Evolutionary conservation across 2,329 filamentous ascomycete species (phyloP), one percentile per base, ranked within the genome.

Genomic region (Beauveria sp.): DNA sequence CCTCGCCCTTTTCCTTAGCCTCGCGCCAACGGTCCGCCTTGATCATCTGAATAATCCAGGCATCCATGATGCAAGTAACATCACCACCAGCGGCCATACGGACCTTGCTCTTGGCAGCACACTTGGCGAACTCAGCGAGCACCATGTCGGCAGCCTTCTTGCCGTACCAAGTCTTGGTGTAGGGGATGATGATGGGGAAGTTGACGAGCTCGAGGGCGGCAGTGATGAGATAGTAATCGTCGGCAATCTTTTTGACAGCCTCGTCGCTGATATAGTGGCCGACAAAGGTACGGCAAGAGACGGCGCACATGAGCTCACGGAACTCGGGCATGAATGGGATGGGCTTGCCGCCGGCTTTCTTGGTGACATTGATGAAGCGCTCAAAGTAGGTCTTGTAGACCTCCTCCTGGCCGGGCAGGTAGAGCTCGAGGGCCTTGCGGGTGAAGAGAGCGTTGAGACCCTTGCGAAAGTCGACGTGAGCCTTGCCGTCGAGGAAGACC

Each of bases 171-270:
- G 92, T 92, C 80, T 92, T 93, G 72, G 93, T 97, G 81, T 85
- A 98, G 45, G 93, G 93, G 46, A 98, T 77, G 72, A 98, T 97
- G 77, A 98, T 89, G 63, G 95, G 93, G 80, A 98, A 96, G 81
- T 98, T 98, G 81, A 99, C 95, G 52, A 98, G 84, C 76, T 99
- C 95, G 67, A 98, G 85, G 24, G 95, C 95, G 62, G 90, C 93
- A 16, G 95, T 98, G 72, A 98, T 96, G 66, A 93, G 85, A 77
- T 96, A 98, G 79, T 96, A 99, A 77, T 98, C 93, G 75, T 96
- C 89, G 64, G 93, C 89, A 66, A 98, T 95, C 80, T 90, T 93
- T 83, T 96, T 93, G 70, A 98, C 87, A 54, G 89, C 86, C 73
- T 91, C 89, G 63, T 96, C 90, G 51, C 88, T 87, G 75, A 97